Conservation (phyloP, 139 green algal species). For the Asterochloris sp. region DNA sequence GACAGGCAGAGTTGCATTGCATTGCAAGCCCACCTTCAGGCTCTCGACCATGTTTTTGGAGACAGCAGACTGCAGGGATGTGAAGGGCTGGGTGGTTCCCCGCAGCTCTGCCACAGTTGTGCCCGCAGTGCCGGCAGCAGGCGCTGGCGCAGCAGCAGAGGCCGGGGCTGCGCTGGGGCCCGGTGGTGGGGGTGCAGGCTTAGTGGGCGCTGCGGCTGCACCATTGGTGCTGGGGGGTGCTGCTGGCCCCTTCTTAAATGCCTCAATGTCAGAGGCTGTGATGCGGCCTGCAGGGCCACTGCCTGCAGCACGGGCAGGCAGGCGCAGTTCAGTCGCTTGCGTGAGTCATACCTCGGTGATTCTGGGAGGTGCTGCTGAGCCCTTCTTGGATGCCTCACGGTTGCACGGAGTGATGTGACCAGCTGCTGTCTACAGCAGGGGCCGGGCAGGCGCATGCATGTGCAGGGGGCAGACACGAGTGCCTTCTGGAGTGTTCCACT, state of each 20-base stretch:
- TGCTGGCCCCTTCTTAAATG: slow-evolving; percentile 25
- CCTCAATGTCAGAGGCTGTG: slow-evolving; percentile 90
- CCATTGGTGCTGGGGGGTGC: not conserved
- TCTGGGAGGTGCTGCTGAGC: not conserved
- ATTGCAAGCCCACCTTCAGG: slow-evolving; percentile 67
- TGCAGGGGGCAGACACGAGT: too few species aligned
- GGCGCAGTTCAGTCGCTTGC: too few species aligned
- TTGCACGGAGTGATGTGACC: slow-evolving; percentile 93
- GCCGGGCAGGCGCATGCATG: too few species aligned
- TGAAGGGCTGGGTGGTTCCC: slow-evolving; percentile 91
- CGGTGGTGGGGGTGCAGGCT: too few species aligned
- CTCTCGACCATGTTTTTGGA: slow-evolving; percentile 92
- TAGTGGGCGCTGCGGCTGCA: not conserved
- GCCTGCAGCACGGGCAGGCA: slow-evolving; percentile 41
- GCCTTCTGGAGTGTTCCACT: too few species aligned
- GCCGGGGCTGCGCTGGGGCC: slow-evolving; percentile 13
- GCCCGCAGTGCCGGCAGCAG: slow-evolving; percentile 26
- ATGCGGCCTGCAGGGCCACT: slow-evolving; percentile 91
- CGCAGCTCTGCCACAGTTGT: slow-evolving; percentile 76
- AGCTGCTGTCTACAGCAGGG: slow-evolving; percentile 58
- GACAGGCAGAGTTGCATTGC: not conserved
- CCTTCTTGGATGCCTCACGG: slow-evolving; percentile 62
- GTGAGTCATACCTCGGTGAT: not conserved
- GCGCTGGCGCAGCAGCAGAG: slow-evolving; percentile 30
- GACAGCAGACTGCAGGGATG: slow-evolving; percentile 85